phyloP scores from a whole-genome alignment of 768 basidiomycete species.

The Leucogyrophana mollusca region DNA sequence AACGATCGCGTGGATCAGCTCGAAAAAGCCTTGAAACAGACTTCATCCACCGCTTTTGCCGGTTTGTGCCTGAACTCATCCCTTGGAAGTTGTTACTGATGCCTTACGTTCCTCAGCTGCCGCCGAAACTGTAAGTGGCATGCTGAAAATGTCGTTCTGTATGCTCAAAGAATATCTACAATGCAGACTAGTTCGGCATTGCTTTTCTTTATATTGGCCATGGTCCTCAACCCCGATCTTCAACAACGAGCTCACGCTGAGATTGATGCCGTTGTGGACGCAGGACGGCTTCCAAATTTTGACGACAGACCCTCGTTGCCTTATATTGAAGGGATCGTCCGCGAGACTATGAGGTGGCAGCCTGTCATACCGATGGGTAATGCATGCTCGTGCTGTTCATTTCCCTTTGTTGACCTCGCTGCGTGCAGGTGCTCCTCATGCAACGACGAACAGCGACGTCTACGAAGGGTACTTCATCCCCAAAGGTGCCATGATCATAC shows the following conservation, averaged over 20 bases:
- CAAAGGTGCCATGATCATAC: conserved; percentile 8
- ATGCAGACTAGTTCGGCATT: conserved; percentile 11
- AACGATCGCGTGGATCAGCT: conserved; percentile 3
- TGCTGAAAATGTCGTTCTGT: too few species aligned
- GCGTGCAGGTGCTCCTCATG: conserved; percentile 12
- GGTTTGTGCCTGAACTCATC: conserved; percentile 6
- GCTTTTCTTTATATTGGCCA: conserved; percentile 4
- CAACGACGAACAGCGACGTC: conserved; percentile 7
- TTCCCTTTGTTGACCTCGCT: too few species aligned
- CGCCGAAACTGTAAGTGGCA: too few species aligned
- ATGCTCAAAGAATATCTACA: conserved; percentile 2
- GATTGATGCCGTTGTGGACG: conserved; percentile 5
- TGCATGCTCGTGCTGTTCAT: background rate
- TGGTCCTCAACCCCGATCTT: conserved; percentile 2
- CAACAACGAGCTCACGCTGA: conserved; percentile 3
- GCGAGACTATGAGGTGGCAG: conserved; percentile 5
- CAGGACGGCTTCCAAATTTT: conserved; percentile 5
- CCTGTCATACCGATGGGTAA: background rate
- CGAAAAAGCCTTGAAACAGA: conserved; percentile 14
- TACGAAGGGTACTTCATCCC: conserved; percentile 18
- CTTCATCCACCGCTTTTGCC: conserved; percentile 12
- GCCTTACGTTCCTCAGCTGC: too few species aligned
- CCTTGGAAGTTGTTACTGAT: too few species aligned
- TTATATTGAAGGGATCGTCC: conserved; percentile 4
- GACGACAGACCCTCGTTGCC: conserved; percentile 4